Conservation (phyloP, 768 basidiomycete species). For the Lentinus brumalis region DNA sequence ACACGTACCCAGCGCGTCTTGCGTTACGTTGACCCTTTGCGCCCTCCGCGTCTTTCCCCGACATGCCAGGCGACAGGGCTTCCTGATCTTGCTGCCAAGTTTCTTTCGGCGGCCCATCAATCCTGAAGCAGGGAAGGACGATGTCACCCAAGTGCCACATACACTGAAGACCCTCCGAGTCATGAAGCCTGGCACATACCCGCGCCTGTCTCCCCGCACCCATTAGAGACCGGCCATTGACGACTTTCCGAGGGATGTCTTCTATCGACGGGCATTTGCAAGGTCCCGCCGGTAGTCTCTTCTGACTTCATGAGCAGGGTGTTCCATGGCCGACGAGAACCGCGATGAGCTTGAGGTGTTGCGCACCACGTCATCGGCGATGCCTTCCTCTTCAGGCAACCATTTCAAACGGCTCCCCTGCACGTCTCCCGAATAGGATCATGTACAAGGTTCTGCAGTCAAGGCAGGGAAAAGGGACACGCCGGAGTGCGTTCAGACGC, state of each 20-base stretch:
- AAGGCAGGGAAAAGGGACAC: neutral
- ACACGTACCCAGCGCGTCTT: neutral
- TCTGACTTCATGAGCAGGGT: neutral
- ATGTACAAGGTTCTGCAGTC: neutral
- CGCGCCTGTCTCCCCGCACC: conserved; percentile 10
- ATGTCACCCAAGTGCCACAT: conserved; percentile 17
- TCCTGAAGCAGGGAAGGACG: conserved; percentile 10
- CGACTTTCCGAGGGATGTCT: neutral
- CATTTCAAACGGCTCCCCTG: neutral
- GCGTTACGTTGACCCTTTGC: neutral
- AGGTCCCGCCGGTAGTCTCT: neutral
- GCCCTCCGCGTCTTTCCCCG: neutral
- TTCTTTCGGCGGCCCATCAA: conserved; percentile 2
- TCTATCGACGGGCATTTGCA: neutral
- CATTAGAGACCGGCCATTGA: conserved; percentile 7
- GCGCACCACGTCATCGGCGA: neutral
- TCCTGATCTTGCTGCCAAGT: conserved; percentile 8
- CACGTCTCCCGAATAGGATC: neutral
- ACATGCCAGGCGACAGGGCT: neutral
- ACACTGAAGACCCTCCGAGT: conserved; percentile 4
- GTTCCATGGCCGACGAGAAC: neutral
- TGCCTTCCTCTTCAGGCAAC: neutral
- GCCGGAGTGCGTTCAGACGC: neutral
- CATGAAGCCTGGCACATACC: conserved; percentile 1
- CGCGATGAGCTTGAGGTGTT: neutral